Percentiles rank a stretch among this genome's conserved stretches.
phyloP scores from a whole-genome alignment of 495 filamentous ascomycete species.

The Hypoxylon cercidicola region DNA sequence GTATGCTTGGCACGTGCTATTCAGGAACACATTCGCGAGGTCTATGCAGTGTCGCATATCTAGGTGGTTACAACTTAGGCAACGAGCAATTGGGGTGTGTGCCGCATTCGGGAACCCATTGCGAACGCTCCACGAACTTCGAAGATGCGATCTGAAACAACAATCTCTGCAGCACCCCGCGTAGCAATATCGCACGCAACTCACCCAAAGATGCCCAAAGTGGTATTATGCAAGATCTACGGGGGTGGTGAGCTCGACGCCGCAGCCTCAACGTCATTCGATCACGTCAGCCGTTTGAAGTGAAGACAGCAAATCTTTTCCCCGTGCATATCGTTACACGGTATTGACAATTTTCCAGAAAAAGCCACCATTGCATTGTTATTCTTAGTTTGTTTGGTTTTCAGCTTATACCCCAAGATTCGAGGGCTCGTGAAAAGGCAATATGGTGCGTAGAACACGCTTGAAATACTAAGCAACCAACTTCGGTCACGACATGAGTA shows the following conservation, averaged over 20 bases:
- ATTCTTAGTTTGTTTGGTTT: too few relatives aligned
- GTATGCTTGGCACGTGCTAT: not conserved
- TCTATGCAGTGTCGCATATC: too few relatives aligned
- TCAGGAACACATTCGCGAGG: not conserved
- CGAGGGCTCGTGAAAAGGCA: too few relatives aligned
- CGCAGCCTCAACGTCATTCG: conserved; percentile 2
- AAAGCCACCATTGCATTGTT: too few relatives aligned
- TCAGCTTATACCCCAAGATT: too few relatives aligned
- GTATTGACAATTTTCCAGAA: not conserved
- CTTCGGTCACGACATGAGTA: not conserved
- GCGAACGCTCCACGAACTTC: too few relatives aligned
- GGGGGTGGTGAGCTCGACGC: not conserved
- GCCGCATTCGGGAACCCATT: too few relatives aligned
- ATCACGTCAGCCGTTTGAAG: not conserved
- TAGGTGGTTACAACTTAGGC: too few relatives aligned
- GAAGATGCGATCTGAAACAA: not conserved
- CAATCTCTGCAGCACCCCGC: not conserved
- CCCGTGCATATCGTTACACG: not conserved
- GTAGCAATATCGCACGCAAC: too few relatives aligned
- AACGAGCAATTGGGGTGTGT: too few relatives aligned
- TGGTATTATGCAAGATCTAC: not conserved
- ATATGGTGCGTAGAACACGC: not conserved
- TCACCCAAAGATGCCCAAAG: too few relatives aligned
- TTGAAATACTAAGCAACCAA: not conserved
- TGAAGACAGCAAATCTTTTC: not conserved